These are phyloP conservation scores for Aspergillus chevalieri DNA, from an alignment of 2,329 filamentous ascomycete species.

Conservation along the genomic window DNA sequence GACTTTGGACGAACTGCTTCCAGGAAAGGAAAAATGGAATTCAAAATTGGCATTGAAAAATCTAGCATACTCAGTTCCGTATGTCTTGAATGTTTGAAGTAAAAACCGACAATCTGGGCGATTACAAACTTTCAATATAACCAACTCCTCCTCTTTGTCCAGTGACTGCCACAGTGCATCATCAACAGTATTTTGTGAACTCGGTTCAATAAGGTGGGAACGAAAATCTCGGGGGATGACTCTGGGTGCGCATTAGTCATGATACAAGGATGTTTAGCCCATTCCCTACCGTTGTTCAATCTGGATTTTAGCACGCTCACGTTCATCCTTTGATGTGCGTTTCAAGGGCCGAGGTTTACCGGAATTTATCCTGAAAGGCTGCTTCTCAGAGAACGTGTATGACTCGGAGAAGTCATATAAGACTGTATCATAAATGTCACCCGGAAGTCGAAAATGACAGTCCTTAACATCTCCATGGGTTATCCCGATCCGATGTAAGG, in stretches of 20 bases:
- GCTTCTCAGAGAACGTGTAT: slow-evolving; percentile 5
- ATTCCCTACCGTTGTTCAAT: slow-evolving; percentile 7
- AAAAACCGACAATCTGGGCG: slow-evolving; percentile 10
- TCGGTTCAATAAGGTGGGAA: slow-evolving; percentile 4
- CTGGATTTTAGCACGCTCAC: slow-evolving; percentile 3
- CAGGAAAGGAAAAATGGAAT: slow-evolving; percentile 8
- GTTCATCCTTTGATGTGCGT: slow-evolving; percentile 5
- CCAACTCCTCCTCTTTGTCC: slow-evolving; percentile 7
- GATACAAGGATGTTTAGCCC: not conserved
- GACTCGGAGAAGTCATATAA: slow-evolving; percentile 9
- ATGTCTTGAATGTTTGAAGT: not conserved
- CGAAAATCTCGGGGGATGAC: slow-evolving; percentile 4
- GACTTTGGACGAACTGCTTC: slow-evolving; percentile 3
- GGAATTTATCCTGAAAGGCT: not conserved
- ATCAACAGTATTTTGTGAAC: slow-evolving; percentile 4
- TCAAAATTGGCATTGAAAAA: slow-evolving; percentile 5
- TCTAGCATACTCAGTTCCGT: slow-evolving; percentile 6
- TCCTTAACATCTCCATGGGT: slow-evolving; percentile 9
- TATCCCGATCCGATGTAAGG: slow-evolving; percentile 6
- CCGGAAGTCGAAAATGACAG: slow-evolving; percentile 8
- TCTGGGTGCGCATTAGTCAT: slow-evolving; percentile 4
- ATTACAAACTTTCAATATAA: slow-evolving; percentile 7
- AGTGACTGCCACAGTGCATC: slow-evolving; percentile 8
- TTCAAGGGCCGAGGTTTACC: slow-evolving; percentile 6
- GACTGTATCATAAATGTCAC: slow-evolving; percentile 8